Conservation (phyloP, 2,329 filamentous ascomycete species). For the Cladophialophora carrionii region DNA sequence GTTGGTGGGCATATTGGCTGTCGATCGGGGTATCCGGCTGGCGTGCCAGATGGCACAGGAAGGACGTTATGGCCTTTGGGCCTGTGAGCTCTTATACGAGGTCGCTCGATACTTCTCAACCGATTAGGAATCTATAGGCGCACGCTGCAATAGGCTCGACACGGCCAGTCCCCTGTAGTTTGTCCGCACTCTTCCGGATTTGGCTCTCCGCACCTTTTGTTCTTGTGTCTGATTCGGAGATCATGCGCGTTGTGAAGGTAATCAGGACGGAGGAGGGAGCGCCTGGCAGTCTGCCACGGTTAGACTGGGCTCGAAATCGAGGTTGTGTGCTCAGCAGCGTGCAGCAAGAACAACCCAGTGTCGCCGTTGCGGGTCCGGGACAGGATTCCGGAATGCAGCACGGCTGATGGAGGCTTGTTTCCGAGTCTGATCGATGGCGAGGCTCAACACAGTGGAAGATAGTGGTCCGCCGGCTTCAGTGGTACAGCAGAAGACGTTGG, state of each 20-base stretch:
- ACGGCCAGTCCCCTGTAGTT: constrained; percentile 1
- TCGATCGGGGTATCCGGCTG: constrained; percentile 2
- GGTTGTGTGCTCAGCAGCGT: constrained; percentile 16
- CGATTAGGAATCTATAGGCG: constrained; percentile 18
- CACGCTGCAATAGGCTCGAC: constrained; percentile 18
- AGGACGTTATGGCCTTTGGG: background rate
- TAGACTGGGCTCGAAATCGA: constrained; percentile 3
- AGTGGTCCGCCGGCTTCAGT: background rate
- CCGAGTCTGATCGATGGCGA: background rate
- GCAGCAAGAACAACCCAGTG: constrained; percentile 6
- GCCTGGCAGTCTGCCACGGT: constrained; percentile 1
- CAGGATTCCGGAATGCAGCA: constrained; percentile 14
- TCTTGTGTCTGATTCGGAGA: constrained; percentile 14
- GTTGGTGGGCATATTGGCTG: constrained; percentile 63
- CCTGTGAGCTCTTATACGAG: constrained; percentile 8
- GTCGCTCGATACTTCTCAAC: constrained; percentile 15
- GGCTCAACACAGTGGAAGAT: background rate
- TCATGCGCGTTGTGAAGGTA: constrained; percentile 8
- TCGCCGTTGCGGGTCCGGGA: background rate
- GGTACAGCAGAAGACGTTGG: background rate
- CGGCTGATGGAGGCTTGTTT: constrained; percentile 7
- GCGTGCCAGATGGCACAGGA: constrained; percentile 12
- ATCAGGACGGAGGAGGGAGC: background rate
- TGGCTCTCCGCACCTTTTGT: constrained; percentile 14
- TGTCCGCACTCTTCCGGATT: constrained; percentile 27